These are phyloP conservation scores for Cyberlindnera petersonii DNA, from an alignment of 805 yeast genomes.

Conservation along the genomic window DNA sequence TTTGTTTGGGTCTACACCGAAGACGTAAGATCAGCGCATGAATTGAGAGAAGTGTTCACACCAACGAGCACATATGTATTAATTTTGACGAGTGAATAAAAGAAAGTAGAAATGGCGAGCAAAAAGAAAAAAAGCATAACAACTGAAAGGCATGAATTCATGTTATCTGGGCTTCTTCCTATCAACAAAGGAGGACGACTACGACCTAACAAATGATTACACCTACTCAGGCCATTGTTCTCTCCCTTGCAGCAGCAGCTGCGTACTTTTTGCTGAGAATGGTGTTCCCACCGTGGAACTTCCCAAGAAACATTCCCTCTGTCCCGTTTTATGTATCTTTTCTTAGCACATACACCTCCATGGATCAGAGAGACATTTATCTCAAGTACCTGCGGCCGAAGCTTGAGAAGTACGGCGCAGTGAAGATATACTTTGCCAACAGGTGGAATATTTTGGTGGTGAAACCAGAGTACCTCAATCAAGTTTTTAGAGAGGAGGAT, in stretches of 20 bases:
- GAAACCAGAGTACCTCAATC: constrained; percentile 42
- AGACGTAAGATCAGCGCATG: too few species aligned
- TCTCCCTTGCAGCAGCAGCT: neutral
- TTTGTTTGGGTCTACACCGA: too few species aligned
- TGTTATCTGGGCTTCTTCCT: too few species aligned
- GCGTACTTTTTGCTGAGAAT: constrained; percentile 10
- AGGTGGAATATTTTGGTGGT: constrained; percentile 57
- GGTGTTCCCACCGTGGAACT: constrained; percentile 44
- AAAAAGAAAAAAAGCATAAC: too few species aligned
- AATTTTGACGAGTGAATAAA: too few species aligned
- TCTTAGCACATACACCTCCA: constrained; percentile 37
- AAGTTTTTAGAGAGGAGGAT: constrained; percentile 46
- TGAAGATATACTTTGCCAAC: constrained; percentile 54
- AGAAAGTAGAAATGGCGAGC: too few species aligned
- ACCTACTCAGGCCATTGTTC: neutral
- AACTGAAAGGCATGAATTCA: too few species aligned
- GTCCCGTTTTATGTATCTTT: constrained; percentile 59
- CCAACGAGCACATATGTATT: too few species aligned
- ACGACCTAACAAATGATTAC: neutral
- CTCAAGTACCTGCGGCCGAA: constrained; percentile 39
- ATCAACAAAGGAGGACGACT: too few species aligned
- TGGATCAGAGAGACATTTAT: constrained; percentile 49
- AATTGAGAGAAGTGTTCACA: too few species aligned
- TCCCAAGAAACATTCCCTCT: constrained; percentile 53
- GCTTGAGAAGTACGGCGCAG: constrained; percentile 52